Evolutionary conservation across 202 grass and related monocot genomes (phyloP), one percentile per base, ranked within the genome.

Genomic region (Musa balbisiana): DNA sequence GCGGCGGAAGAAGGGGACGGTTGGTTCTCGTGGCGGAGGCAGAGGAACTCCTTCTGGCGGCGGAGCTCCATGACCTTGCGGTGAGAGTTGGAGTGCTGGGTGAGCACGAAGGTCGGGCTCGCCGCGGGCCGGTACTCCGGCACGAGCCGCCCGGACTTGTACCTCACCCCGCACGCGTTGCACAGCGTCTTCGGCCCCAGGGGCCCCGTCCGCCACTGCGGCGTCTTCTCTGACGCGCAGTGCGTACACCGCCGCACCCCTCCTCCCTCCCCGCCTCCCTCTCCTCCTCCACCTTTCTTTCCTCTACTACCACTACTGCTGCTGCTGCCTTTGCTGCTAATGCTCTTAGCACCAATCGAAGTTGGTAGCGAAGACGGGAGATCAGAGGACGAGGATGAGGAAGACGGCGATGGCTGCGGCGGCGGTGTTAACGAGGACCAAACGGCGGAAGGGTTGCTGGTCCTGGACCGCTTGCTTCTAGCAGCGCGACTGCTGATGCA

Each of bases 31-130:
- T 29, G 25, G 64, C 64, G 13, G 65, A 80, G 94, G 58, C 87
- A 76, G 64, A 87, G 17, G 78, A 95, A 9, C 76, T 99, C 95
- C 85, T 92, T 99, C 83, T 99, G 95, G 56, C 95, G 95, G 66
- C 95, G 89, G 29, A 99, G 87, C 89, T 99, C 95, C 75, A 99
- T 76, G 24, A 99, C 95, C 89, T 99, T 99, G 83, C 95, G 95
- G 91, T 99, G 95, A 21, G 95, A 99, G 84, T 99, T 99, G 72
- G 95, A 99, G 85, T 99, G 95, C 85, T 99, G 95, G 16, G 95
- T 93, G 11, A 99, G 87, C 73, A 95, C 69, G 80, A 99, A 99
- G 10, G 95, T 99, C 15, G 95, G 95, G 85, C 95, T 99, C 0
- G 91, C 83, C 16, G 89, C 95, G 74, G 91, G 95, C 69, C 95